Percentiles rank a stretch among this genome's conserved stretches.
These are phyloP conservation scores for Eucalyptus guilfoylei DNA, from an alignment of 345 rosid species.

Conservation along the genomic window DNA sequence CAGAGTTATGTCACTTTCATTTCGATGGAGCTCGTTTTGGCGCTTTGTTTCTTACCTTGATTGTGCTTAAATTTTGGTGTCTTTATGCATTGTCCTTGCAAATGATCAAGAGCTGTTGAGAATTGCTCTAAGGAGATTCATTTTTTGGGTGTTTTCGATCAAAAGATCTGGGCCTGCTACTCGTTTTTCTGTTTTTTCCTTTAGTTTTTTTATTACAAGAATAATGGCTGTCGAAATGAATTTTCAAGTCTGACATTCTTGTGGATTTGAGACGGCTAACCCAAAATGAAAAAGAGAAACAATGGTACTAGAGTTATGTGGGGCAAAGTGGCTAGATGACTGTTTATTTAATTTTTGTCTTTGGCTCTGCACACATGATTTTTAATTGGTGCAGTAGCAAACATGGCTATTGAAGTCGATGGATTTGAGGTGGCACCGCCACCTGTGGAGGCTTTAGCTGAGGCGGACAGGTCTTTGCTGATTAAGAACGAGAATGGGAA, in stretches of 20 bases:
- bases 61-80: background rate
- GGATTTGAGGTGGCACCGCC: constrained; percentile 60
- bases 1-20: background rate
- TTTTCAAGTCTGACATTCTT: background rate
- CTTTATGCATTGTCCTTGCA: background rate
- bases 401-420: constrained; percentile 78
- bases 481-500: constrained; percentile 40
- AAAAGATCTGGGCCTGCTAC: background rate
- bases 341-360: background rate
- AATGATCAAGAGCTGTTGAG: background rate
- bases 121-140: background rate
- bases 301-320: background rate
- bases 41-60: background rate
- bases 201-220: background rate
- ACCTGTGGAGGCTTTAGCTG: constrained; percentile 31
- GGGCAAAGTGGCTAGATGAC: background rate
- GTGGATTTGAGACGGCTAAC: background rate
- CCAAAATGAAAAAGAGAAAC: background rate
- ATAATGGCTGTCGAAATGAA: background rate
- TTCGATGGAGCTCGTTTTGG: background rate
- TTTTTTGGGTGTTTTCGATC: background rate
- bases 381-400: background rate
- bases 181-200: background rate
- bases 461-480: constrained; percentile 9
- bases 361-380: background rate